Conservation (phyloP, 2,329 filamentous ascomycete genomes). For the Fusarium protoensiforme region DNA sequence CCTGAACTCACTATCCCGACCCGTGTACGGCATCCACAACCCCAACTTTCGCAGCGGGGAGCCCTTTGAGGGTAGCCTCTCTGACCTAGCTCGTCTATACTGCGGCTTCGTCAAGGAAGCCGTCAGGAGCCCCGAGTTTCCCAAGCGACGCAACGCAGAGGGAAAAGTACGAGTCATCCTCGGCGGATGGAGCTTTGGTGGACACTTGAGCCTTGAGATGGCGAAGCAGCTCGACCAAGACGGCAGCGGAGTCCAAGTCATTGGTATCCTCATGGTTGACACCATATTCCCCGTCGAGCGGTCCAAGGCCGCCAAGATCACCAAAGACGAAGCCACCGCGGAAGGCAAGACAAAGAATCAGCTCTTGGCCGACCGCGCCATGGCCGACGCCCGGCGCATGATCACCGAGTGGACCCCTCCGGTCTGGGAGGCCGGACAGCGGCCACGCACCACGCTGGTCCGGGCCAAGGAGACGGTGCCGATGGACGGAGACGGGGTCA, state of each 20-base stretch:
- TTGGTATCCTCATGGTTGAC: conserved; percentile 66
- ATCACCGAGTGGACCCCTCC: conserved; percentile 55
- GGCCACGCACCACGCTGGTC: conserved; percentile 58
- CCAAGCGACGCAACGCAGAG: conserved; percentile 37
- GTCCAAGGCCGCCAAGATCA: conserved; percentile 14
- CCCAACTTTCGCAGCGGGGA: conserved; percentile 60
- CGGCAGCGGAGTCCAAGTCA: conserved; percentile 51
- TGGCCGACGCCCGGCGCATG: conserved; percentile 56
- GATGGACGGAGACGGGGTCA: conserved; percentile 39
- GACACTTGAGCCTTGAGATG: conserved; percentile 62
- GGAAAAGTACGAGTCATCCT: conserved; percentile 56
- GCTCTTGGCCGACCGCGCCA: conserved; percentile 51
- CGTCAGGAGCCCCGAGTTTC: conserved; percentile 46
- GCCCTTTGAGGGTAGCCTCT: conserved; percentile 62
- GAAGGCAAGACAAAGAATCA: conserved; percentile 50
- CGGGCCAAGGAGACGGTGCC: conserved; percentile 56
- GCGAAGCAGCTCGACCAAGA: conserved; percentile 56
- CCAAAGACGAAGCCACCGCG: conserved; percentile 33
- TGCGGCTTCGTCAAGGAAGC: conserved; percentile 55
- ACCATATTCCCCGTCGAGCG: conserved; percentile 52
- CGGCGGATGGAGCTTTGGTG: conserved; percentile 68
- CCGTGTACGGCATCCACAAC: conserved; percentile 66
- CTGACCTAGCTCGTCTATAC: conserved; percentile 66
- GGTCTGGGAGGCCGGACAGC: conserved; percentile 46
- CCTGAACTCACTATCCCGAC: conserved; percentile 59